These are phyloP conservation scores for Bodo saltans DNA, from an alignment of 78 protist genomes.

Conservation along the genomic window DNA sequence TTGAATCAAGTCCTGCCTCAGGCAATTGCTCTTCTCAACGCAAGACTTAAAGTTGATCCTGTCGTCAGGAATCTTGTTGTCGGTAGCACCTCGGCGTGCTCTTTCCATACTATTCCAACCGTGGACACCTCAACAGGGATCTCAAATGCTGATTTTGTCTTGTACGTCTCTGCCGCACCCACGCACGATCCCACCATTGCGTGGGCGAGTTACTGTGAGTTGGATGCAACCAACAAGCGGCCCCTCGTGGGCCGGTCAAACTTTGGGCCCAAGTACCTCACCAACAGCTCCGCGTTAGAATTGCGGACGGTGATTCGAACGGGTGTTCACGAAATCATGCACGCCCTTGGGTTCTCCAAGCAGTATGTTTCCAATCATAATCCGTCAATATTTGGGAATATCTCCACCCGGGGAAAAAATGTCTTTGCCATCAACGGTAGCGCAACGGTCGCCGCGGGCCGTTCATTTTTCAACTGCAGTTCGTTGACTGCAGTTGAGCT, in stretches of 20 bases:
- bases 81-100: background rate
- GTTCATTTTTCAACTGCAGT: background rate
- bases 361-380: background rate
- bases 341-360: conserved; percentile 51
- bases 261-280: conserved; percentile 42
- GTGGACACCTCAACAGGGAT: background rate
- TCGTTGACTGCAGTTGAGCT: background rate
- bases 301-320: background rate
- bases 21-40: background rate
- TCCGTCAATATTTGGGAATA: background rate
- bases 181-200: background rate
- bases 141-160: background rate
- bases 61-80: background rate
- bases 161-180: background rate
- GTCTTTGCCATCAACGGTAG: background rate
- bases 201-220: conserved; percentile 2
- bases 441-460: background rate
- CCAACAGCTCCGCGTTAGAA: background rate
- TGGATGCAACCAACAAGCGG: background rate
- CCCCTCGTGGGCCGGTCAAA: conserved; percentile 40
- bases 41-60: background rate
- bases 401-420: background rate
- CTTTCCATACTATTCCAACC: background rate
- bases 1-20: background rate
- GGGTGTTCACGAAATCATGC: conserved; percentile 52